Evolutionary conservation across 2,329 filamentous ascomycete genomes (phyloP), one percentile per base, ranked within the genome.

Genomic region (Penicillium psychrosexuale): DNA sequence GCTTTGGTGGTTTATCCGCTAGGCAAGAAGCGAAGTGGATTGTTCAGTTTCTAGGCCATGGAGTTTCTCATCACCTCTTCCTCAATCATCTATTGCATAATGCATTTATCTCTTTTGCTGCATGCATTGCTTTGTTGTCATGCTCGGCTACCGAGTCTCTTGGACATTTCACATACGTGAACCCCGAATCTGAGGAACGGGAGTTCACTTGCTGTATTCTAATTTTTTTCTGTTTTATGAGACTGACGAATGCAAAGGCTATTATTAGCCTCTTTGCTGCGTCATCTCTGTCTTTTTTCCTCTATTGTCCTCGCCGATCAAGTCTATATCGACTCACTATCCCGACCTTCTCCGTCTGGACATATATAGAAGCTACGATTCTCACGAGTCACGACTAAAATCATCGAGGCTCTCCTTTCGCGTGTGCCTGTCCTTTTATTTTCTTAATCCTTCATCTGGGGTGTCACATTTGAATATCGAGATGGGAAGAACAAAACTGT

Each of bases 1-100:
- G 75, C 76, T 12, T 64, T 78, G 49, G 69, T 79, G 43, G 69
- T 78, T 24, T 79, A 79, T 64, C 77, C 77, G 15, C 60, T 76
- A 47, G 76, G 76, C 8, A 78, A 78, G 60, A 67, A 73, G 54
- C 70, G 76, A 48, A 78, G 75, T 56, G 76, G 76, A 5, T 57
- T 78, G 22, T 78, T 78, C 53, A 78, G 75, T 60, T 77, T 78
- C 51, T 72, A 61, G 33, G 15, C n/a, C 15, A 12, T 19, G 42
- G 27, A 30, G n/a, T 8, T 15, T 9, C 22, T 12, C 2, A 9
- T 15, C 5, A 6, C 6, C 9, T 34, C 13, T 5, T 7, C 17
- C 28, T 45, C 28, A 22, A 11, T 24, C 17, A 2, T 15, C 12
- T 34, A n/a, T 34, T 43, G 17, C 27, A 40, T 34, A n/a, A 24